Percentiles rank a stretch among this genome's conserved stretches.
Evolutionary conservation across 2,329 filamentous ascomycete genomes (phyloP).

Genomic region (Colletotrichum sojae): DNA sequence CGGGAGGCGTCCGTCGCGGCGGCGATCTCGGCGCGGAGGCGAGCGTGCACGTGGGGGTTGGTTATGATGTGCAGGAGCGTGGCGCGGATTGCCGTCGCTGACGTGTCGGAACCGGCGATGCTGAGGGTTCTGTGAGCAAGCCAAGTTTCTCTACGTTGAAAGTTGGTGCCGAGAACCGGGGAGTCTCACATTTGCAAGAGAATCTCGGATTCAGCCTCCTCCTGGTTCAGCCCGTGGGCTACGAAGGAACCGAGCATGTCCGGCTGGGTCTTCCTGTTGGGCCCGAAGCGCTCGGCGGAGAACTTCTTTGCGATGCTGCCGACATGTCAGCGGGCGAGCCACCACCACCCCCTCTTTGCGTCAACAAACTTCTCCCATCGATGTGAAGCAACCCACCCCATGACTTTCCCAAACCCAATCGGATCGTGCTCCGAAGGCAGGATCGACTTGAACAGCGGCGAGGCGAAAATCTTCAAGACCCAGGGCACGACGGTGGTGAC

Average conservation of each 20-base stretch:
- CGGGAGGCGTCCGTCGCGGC: constrained; percentile 42
- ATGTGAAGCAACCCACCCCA: constrained; percentile 57
- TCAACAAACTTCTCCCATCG: too few species aligned
- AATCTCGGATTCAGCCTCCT: constrained; percentile 60
- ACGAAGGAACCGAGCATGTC: constrained; percentile 67
- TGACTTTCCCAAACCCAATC: constrained; percentile 55
- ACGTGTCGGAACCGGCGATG: constrained; percentile 71
- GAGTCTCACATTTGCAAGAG: constrained; percentile 52
- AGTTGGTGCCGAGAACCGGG: background rate
- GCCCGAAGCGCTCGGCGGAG: constrained; percentile 60
- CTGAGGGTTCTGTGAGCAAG: constrained; percentile 45
- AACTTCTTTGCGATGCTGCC: constrained; percentile 59
- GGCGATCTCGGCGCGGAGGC: constrained; percentile 61
- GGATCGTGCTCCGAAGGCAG: constrained; percentile 56
- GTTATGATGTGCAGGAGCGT: constrained; percentile 67
- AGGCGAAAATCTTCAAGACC: constrained; percentile 56
- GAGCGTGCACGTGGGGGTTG: constrained; percentile 60
- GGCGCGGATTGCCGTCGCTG: constrained; percentile 67
- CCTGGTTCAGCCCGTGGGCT: constrained; percentile 53
- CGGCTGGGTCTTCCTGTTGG: constrained; percentile 56
- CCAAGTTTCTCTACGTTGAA: background rate
- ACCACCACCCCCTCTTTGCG: constrained; percentile 22
- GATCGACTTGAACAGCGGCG: constrained; percentile 55
- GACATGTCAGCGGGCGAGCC: constrained; percentile 45
- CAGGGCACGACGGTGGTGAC: constrained; percentile 58